Base-by-base conservation (phyloP, 352 stramenopile genomes). In the Globisporangium nodosum region DNA sequence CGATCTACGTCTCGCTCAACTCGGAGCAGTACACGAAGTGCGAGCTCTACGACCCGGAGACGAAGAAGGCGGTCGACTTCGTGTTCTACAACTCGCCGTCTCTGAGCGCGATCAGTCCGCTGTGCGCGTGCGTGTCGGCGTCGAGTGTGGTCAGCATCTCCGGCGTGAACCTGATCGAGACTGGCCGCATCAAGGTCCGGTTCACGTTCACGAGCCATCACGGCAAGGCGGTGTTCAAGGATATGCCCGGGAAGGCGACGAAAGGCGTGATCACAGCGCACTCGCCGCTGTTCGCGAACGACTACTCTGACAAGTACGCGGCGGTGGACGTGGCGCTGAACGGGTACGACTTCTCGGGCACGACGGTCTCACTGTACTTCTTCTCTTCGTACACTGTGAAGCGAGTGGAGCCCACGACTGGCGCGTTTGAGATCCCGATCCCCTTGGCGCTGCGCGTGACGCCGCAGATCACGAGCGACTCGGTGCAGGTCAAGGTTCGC, bases 1-100 rank as follows among this genome's bases (percentile, higher is more conserved):
- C 69, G 2, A 59, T 93, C 15, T 93, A 76, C 37, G 69, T 93
- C 2, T 89, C 83, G 2, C 60, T 93, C 31, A 93, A 93, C 55
- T 71, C 61, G 5, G 79, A 90, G 48, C 83, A 93, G 67, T 93
- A 91, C 61, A 85, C 74, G 0, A 73, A 85, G 21, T 93, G 83
- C 49, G 63, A 67, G 9, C 83, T 93, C 47, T 49, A 70, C 20
- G 81, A 90, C 27, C 70, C 68, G 1, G 71, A 85, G 40, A 75
- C 70, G 0, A 70, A 67, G 31, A 52, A 45, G 3, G 61, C 59
- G 6, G 66, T 81, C 49, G 72, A 88, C 18, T 93, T 91, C 52
- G 74, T 93, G 13, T 93, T 78, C 57, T 93, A 90, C 68, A 82
- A 67, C 52, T 84, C 72, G 18, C 83, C 83, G 9, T 71, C 66